phyloP scores from a whole-genome alignment of 2,329 filamentous ascomycete genomes.

The Ophiostoma sp. region DNA sequence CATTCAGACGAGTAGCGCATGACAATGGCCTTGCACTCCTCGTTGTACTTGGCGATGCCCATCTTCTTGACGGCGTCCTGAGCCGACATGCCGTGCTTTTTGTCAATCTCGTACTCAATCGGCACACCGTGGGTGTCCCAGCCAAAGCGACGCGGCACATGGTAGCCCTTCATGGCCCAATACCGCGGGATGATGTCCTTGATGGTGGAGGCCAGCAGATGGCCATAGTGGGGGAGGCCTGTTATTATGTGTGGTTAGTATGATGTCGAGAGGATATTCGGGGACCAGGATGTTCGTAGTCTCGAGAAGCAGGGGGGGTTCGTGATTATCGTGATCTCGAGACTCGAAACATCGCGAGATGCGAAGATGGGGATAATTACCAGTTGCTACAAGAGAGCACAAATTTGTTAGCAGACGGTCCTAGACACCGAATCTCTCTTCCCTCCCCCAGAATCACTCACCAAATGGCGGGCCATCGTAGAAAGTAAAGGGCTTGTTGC shows the following conservation, averaged over 20 bases:
- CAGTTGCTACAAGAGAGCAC: slow-evolving; percentile 5
- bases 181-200: slow-evolving; percentile 97
- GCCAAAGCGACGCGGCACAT: slow-evolving; percentile 89
- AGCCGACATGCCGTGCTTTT: slow-evolving; percentile 82
- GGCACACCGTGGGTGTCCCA: slow-evolving; percentile 95
- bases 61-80: slow-evolving; percentile 83
- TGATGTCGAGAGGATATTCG: neutral
- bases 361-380: neutral
- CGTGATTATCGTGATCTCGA: slow-evolving; percentile 12
- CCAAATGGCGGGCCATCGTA: slow-evolving; percentile 85
- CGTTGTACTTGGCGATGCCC: slow-evolving; percentile 88
- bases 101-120: slow-evolving; percentile 97
- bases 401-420: slow-evolving; percentile 9
- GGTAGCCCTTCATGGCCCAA: slow-evolving; percentile 75
- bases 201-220: slow-evolving; percentile 87
- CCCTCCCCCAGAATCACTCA: slow-evolving; percentile 40
- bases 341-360: neutral
- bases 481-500: slow-evolving; percentile 84
- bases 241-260: slow-evolving; percentile 18
- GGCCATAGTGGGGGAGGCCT: slow-evolving; percentile 57
- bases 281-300: neutral
- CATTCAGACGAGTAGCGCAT: slow-evolving; percentile 89
- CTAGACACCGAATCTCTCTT: neutral
- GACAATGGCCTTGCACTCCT: slow-evolving; percentile 86
- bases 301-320: neutral